phyloP scores from a whole-genome alignment of 371 early-diverging fungal species.

The Mortierella sp. region DNA sequence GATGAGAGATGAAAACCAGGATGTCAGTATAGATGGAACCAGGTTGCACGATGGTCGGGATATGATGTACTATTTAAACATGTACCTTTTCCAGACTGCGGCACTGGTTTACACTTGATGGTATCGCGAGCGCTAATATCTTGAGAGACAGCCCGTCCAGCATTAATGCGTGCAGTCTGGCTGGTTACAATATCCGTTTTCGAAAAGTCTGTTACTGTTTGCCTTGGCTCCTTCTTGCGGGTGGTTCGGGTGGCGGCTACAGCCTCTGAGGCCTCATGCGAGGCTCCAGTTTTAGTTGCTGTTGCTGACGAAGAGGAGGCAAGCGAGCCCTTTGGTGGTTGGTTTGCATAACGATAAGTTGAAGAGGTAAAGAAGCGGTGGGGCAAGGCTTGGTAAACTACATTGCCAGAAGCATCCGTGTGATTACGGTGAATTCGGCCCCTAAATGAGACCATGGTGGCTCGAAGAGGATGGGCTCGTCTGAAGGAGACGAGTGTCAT shows the following conservation, averaged over 20 bases:
- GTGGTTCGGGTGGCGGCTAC: constrained; percentile 13
- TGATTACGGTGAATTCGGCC: constrained; percentile 29
- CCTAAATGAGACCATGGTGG: constrained; percentile 14
- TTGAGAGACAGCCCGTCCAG: background rate
- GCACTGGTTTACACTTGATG: constrained; percentile 12
- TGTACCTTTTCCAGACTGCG: constrained; percentile 32
- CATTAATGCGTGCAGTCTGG: background rate
- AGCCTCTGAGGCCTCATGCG: constrained; percentile 22
- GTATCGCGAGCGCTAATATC: constrained; percentile 10
- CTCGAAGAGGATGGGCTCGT: constrained; percentile 22
- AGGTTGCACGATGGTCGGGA: too few relatives aligned
- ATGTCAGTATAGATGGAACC: background rate
- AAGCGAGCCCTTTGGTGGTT: constrained; percentile 38
- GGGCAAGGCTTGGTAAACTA: constrained; percentile 23
- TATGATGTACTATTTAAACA: background rate
- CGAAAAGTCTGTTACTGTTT: constrained; percentile 7
- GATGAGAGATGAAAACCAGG: background rate
- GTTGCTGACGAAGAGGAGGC: constrained; percentile 17
- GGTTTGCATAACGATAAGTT: constrained; percentile 18
- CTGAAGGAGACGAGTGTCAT: constrained; percentile 21
- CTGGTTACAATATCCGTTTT: background rate
- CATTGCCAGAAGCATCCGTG: constrained; percentile 24
- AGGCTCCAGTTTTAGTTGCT: background rate
- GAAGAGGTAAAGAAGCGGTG: constrained; percentile 53
- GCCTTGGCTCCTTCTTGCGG: constrained; percentile 31